Base-by-base conservation (phyloP, 78 protist genomes). In the Dictyostelium capitatum region DNA sequence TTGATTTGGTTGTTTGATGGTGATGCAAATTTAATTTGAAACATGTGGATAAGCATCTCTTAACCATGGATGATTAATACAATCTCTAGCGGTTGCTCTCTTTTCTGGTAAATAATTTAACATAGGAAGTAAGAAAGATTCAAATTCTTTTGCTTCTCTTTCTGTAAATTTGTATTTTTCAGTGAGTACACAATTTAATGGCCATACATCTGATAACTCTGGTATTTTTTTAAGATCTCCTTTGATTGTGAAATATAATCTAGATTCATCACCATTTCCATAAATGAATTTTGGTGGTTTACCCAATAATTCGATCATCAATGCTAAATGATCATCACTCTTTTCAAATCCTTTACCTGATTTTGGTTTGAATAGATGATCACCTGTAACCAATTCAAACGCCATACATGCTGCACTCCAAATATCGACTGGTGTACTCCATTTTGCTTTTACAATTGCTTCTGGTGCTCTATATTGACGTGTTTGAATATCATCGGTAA, bases 391-490 rank as follows among this genome's bases (percentile, higher is more conserved):
- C 89, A 98, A 64, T 87, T 98, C 99, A 20, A 98, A 98, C 2
- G 84, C 79, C 90, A 96, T 78, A 62, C 97, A 79, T 1, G 90
- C 92, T 4, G 78, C 74, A 69, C 95, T 67, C 99, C 99, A 98
- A 25, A 98, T 90, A 25, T 98, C 99, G 28, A 96, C 96, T 19
- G 96, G 79, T 4, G 95, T 62, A 5, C 74, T 73, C 83, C 97
- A 98, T 56, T 64, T 89, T 11, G 85, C 94, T 2, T 97, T 98
- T 9, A 98, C 74, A 1, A 99, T 82, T 47, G 98, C 99, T 67
- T 99, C 99, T 0, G 99, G 99, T 11, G 97, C 41, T 11, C 99
- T 96, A 83, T 98, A 99, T 89, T 98, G 99, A 30, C 99, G 92
- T 12, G 99, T 99, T 67, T 98, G 99, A 65, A 99, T 96, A 91